Evolutionary conservation across 345 rosid species (phyloP).

Genomic region (Eucalyptus globulus): DNA sequence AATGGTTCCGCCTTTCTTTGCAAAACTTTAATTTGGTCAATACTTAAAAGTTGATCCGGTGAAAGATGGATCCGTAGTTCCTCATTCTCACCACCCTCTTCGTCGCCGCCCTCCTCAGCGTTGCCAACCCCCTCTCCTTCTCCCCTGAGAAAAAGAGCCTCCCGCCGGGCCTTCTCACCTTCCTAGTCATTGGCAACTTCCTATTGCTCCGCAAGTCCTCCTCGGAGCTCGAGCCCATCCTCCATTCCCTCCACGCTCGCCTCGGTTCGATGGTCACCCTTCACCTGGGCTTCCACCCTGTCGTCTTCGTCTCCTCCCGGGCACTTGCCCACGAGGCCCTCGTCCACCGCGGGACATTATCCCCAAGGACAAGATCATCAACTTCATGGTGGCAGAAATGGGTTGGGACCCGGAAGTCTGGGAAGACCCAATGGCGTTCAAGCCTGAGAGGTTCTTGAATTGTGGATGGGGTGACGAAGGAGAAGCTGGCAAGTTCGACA

Average conservation of each 20-base stretch:
- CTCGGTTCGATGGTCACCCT: not conserved
- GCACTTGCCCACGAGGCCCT: not conserved
- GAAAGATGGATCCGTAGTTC: not conserved
- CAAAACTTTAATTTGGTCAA: not conserved
- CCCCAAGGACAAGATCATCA: not conserved
- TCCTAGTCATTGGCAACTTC: not conserved
- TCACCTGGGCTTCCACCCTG: not conserved
- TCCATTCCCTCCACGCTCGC: not conserved
- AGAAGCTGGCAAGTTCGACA: not conserved
- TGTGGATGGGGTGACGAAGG: not conserved
- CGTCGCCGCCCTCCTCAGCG: not conserved
- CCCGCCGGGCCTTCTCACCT: not conserved
- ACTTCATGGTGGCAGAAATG: not conserved
- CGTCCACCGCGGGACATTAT: not conserved
- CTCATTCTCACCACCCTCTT: not conserved
- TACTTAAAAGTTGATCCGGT: not conserved
- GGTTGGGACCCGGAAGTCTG: not conserved
- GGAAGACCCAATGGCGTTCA: not conserved
- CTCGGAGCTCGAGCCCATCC: not conserved
- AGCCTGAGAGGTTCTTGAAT: not conserved
- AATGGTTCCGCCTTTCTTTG: not conserved
- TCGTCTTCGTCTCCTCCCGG: not conserved
- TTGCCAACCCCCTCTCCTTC: not conserved
- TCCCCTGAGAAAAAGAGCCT: not conserved
- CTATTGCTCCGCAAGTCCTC: not conserved